Conservation (phyloP, 768 basidiomycete species). For the Pleurotus salmoneostramineus region DNA sequence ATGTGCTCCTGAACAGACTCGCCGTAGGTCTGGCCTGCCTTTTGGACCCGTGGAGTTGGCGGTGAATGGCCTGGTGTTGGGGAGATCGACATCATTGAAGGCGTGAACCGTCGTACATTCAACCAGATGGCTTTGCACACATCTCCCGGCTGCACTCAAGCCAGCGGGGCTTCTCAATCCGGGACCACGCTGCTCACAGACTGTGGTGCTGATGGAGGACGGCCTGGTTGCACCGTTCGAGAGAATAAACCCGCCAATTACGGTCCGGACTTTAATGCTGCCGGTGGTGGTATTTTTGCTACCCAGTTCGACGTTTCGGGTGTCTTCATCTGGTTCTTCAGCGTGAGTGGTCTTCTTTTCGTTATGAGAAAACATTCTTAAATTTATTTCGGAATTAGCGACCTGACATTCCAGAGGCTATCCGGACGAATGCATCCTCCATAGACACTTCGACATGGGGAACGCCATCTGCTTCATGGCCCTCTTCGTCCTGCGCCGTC, state of each 20-base stretch:
- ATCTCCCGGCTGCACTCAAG: slow-evolving; percentile 34
- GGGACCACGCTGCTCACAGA: slow-evolving; percentile 50
- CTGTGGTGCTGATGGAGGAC: slow-evolving; percentile 35
- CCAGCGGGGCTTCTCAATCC: slow-evolving; percentile 33
- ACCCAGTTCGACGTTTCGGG: slow-evolving; percentile 60
- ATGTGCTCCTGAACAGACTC: neutral
- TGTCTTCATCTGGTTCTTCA: slow-evolving; percentile 40
- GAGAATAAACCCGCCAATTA: slow-evolving; percentile 61
- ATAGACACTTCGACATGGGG: slow-evolving; percentile 41
- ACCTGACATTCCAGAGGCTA: slow-evolving; percentile 34
- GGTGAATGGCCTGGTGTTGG: slow-evolving; percentile 39
- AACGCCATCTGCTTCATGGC: slow-evolving; percentile 34
- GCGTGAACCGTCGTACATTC: slow-evolving; percentile 64
- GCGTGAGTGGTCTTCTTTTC: slow-evolving; percentile 22
- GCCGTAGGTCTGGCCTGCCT: slow-evolving; percentile 42
- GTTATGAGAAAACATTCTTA: neutral
- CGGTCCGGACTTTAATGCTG: slow-evolving; percentile 60
- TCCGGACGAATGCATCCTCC: slow-evolving; percentile 24
- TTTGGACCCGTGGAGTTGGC: slow-evolving; percentile 42
- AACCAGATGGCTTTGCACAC: slow-evolving; percentile 86
- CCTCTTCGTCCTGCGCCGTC: slow-evolving; percentile 36
- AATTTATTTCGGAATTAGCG: slow-evolving; percentile 25
- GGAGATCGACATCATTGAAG: slow-evolving; percentile 73
- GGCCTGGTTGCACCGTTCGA: slow-evolving; percentile 63
- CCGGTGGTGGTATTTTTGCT: slow-evolving; percentile 76